Evolutionary conservation across 148 eudicot genomes (phyloP).

Genomic region (Silene uniflora): DNA sequence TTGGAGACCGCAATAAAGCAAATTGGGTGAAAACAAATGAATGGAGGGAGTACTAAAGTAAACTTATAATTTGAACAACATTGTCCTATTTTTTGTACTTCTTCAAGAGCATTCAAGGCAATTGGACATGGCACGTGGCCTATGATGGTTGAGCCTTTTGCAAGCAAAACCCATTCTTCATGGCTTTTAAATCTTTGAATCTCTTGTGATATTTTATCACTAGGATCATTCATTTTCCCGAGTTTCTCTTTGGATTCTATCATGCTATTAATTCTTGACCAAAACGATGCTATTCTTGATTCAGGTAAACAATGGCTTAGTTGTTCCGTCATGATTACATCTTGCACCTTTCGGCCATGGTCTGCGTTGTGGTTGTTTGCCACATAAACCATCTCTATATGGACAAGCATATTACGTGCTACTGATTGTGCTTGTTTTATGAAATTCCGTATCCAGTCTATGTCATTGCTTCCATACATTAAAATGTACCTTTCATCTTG

Average conservation of each 20-base stretch:
- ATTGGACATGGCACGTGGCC: background rate
- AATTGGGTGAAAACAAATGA: too few relatives aligned
- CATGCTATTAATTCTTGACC: conserved; percentile 49
- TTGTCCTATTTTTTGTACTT: too few relatives aligned
- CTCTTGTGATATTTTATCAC: conserved; percentile 39
- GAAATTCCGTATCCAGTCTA: conserved; percentile 45
- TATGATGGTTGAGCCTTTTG: conserved; percentile 2
- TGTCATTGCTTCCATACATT: conserved; percentile 42
- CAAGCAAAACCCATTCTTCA: conserved; percentile 55
- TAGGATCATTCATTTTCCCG: too few relatives aligned
- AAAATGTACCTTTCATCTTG: conserved; percentile 41
- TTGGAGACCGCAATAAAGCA: too few relatives aligned
- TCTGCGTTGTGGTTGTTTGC: conserved; percentile 35
- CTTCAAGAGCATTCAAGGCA: background rate
- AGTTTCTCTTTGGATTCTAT: conserved; percentile 38
- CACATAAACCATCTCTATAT: conserved; percentile 51
- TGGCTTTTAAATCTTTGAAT: conserved; percentile 48
- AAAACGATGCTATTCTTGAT: conserved; percentile 28
- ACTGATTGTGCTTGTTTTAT: conserved; percentile 23
- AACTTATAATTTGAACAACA: too few relatives aligned
- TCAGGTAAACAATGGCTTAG: conserved; percentile 27
- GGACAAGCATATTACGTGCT: conserved; percentile 22
- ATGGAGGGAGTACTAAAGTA: too few relatives aligned
- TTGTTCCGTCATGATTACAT: conserved; percentile 12
- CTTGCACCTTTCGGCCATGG: background rate